These are phyloP conservation scores for Eruca vesicaria DNA, from an alignment of 441 rosid species.

Conservation along the genomic window DNA sequence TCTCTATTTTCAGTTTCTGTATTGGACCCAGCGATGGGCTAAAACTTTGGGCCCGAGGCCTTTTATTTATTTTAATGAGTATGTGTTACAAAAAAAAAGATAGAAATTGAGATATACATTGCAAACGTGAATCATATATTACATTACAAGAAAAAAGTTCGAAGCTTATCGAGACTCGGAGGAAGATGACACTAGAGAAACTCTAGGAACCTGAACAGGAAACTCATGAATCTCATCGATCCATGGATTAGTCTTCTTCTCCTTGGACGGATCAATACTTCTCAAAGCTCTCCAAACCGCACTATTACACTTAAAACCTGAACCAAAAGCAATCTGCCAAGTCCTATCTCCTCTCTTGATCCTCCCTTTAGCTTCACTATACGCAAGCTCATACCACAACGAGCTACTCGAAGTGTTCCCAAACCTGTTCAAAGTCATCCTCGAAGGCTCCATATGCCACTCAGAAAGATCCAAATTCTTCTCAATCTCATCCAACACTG, in stretches of 20 bases:
- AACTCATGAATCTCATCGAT: constrained; percentile 39
- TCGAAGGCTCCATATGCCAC: constrained; percentile 60
- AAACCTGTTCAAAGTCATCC: constrained; percentile 54
- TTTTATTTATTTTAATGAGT: too few species aligned
- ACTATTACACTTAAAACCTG: constrained; percentile 52
- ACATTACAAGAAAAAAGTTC: background rate
- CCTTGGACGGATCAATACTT: constrained; percentile 33
- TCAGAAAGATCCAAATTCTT: constrained; percentile 42
- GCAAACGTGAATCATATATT: background rate
- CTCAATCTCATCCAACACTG: constrained; percentile 47
- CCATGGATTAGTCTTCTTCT: constrained; percentile 41
- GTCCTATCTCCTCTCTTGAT: constrained; percentile 39
- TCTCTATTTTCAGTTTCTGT: too few species aligned
- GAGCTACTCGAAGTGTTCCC: constrained; percentile 56
- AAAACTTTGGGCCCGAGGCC: too few species aligned
- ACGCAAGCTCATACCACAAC: constrained; percentile 54
- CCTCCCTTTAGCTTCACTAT: constrained; percentile 53
- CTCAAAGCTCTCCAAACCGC: constrained; percentile 47
- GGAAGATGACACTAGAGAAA: constrained; percentile 24
- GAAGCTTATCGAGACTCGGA: constrained; percentile 15
- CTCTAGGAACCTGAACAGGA: constrained; percentile 35
- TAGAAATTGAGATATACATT: background rate
- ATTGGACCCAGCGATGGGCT: too few species aligned
- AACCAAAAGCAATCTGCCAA: constrained; percentile 53
- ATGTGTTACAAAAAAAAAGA: background rate